Conservation (phyloP, 257 asterid genomes). For the Solanum phureja region DNA sequence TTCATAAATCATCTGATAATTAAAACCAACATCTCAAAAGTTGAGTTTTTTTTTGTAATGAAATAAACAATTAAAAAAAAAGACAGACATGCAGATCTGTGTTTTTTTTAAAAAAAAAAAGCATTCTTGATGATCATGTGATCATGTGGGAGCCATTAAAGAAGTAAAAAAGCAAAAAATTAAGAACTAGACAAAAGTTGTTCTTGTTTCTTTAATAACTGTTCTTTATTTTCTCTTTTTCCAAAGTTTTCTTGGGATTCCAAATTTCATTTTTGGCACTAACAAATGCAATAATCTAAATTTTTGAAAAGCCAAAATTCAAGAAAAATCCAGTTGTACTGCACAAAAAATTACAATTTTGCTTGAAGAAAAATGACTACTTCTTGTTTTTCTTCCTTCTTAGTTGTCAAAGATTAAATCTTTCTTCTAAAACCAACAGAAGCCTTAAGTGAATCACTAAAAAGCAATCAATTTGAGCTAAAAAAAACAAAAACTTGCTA, state of each 20-base stretch:
- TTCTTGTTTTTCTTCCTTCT: neutral
- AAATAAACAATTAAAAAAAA: neutral
- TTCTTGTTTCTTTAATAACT: neutral
- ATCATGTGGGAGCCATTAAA: neutral
- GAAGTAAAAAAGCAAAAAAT: neutral
- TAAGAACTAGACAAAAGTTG: neutral
- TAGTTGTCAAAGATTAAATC: neutral
- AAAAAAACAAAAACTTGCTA: neutral
- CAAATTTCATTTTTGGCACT: neutral
- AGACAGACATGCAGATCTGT: neutral
- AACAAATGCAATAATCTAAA: neutral
- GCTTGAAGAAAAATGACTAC: neutral
- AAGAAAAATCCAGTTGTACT: neutral
- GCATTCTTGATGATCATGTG: neutral
- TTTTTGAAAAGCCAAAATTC: neutral
- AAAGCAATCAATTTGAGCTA: neutral
- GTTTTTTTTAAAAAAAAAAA: neutral
- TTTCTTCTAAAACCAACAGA: neutral
- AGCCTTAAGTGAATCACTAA: neutral
- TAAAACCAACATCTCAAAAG: neutral
- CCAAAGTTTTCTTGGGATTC: neutral
- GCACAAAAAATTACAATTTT: neutral
- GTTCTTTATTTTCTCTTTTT: neutral
- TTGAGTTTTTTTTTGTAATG: neutral
- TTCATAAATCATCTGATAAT: slow-evolving; percentile 63